Evolutionary conservation across 2,329 filamentous ascomycete species (phyloP).

Genomic region (Didymella sp.): DNA sequence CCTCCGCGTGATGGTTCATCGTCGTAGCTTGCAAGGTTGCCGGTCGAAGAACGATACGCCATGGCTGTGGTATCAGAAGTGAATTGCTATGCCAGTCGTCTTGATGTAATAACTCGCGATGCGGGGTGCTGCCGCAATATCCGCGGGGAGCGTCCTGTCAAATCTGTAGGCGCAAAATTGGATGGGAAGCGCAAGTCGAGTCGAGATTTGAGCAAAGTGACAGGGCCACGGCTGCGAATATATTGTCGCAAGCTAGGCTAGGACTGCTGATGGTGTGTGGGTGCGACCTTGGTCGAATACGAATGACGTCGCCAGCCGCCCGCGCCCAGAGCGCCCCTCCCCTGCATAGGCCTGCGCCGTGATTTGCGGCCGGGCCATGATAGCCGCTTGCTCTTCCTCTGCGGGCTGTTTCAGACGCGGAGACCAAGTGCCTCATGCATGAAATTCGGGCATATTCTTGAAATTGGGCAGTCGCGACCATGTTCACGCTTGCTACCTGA

Average conservation of each 20-base stretch:
- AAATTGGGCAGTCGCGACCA: conserved; percentile 11
- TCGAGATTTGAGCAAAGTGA: background rate
- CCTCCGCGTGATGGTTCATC: conserved; percentile 45
- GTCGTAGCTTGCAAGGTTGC: conserved; percentile 54
- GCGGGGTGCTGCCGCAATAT: conserved; percentile 27
- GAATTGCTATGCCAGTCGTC: background rate
- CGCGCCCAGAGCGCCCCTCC: background rate
- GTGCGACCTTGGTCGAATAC: conserved; percentile 17
- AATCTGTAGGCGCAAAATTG: conserved; percentile 1
- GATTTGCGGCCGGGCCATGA: conserved; percentile 19
- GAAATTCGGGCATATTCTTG: conserved; percentile 12
- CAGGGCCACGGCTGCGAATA: conserved; percentile 11
- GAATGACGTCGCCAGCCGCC: conserved; percentile 18
- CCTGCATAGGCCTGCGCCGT: conserved; percentile 11
- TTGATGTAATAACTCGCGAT: conserved; percentile 16
- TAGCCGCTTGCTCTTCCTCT: conserved; percentile 4
- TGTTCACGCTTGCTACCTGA: background rate
- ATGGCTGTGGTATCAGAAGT: conserved; percentile 22
- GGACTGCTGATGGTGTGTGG: conserved; percentile 14
- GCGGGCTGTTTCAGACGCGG: conserved; percentile 14
- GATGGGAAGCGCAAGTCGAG: background rate
- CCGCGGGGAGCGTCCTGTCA: conserved; percentile 10
- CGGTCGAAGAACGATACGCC: conserved; percentile 51
- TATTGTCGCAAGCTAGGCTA: conserved; percentile 16
- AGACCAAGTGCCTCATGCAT: conserved; percentile 5